Conservation (phyloP, 2,329 filamentous ascomycete genomes). For the Pestalotiopsis sp. region DNA sequence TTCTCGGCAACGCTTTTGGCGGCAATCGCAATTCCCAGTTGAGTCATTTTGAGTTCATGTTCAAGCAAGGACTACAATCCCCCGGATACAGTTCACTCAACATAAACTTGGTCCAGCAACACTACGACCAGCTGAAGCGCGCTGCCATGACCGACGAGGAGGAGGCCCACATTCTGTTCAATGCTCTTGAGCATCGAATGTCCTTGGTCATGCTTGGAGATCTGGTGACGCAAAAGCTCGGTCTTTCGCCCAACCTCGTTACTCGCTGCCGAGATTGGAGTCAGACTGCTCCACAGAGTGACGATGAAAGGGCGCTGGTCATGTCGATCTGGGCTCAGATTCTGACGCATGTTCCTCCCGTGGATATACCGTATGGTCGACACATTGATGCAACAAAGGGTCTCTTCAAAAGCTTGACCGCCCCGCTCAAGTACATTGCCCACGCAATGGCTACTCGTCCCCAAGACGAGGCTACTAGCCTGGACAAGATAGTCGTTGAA, state of each 20-base stretch:
- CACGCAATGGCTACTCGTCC: not conserved
- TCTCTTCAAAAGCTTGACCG: not conserved
- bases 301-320: too few relatives aligned
- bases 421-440: not conserved
- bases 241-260: constrained; percentile 20
- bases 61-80: constrained; percentile 28
- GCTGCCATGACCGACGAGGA: constrained; percentile 17
- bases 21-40: constrained; percentile 28
- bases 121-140: not conserved
- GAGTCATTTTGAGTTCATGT: constrained; percentile 28
- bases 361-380: not conserved
- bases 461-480: too few relatives aligned
- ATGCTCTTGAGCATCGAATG: constrained; percentile 30
- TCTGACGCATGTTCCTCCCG: not conserved
- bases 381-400: not conserved
- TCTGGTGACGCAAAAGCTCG: constrained; percentile 21
- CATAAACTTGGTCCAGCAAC: constrained; percentile 20
- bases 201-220: constrained; percentile 27
- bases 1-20: constrained; percentile 31
- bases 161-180: constrained; percentile 30
- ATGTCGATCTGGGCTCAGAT: not conserved
- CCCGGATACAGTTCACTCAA: constrained; percentile 24
- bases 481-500: not conserved
- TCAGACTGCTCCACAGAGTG: constrained; percentile 13
- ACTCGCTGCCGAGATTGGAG: constrained; percentile 30